Percentiles rank a stretch among this genome's conserved stretches.
Conservation (phyloP, 2,329 filamentous ascomycete species). For the Fusarium multiceps region DNA sequence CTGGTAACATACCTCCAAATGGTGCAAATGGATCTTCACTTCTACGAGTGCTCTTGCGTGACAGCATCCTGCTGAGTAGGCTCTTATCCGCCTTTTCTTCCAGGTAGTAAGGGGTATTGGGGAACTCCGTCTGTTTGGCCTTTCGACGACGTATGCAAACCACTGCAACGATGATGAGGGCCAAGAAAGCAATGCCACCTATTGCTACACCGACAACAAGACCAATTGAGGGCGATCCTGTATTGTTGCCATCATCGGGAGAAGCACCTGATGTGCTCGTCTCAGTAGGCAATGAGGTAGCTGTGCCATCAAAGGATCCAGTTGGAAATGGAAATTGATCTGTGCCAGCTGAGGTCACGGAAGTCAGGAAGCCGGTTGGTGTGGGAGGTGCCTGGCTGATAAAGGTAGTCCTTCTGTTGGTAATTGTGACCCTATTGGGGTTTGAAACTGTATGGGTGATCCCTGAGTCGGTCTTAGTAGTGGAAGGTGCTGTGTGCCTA, state of each 20-base stretch:
- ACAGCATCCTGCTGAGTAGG: conserved; percentile 39
- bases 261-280: conserved; percentile 6
- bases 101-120: conserved; percentile 25
- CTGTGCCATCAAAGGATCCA: conserved; percentile 18
- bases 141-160: conserved; percentile 39
- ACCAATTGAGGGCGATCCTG: conserved; percentile 44
- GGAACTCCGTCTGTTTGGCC: conserved; percentile 2
- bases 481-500: conserved; percentile 14
- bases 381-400: conserved; percentile 42
- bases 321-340: conserved; percentile 3
- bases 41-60: conserved; percentile 44
- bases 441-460: conserved; percentile 53
- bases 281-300: conserved; percentile 21
- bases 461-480: conserved; percentile 52
- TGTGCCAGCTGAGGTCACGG: conserved; percentile 14
- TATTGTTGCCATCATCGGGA: not conserved
- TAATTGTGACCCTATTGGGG: conserved; percentile 50
- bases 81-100: conserved; percentile 45
- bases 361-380: conserved; percentile 15
- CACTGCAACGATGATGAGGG: conserved; percentile 40
- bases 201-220: conserved; percentile 51
- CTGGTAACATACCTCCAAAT: conserved; percentile 56
- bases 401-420: conserved; percentile 50
- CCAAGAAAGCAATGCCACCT: conserved; percentile 45
- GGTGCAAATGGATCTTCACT: conserved; percentile 55